These are phyloP conservation scores for Lactuca saligna DNA, from an alignment of 129 eudicot genomes.

Conservation along the genomic window DNA sequence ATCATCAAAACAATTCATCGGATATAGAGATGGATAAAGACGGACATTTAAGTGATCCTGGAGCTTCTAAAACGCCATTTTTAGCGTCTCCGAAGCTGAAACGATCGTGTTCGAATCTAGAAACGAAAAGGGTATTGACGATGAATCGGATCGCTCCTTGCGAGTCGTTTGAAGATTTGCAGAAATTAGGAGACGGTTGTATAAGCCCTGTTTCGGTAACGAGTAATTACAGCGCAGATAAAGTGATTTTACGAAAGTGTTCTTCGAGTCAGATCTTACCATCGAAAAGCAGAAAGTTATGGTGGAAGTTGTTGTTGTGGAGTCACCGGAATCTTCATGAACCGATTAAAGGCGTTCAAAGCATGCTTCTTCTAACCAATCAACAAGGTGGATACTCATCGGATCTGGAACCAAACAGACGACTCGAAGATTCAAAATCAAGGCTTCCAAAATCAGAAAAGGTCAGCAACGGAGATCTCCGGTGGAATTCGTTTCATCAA, in stretches of 20 bases:
- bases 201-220: slow-evolving; percentile 56
- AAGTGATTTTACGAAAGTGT: slow-evolving; percentile 73
- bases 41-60: slow-evolving; percentile 84
- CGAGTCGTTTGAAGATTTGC: slow-evolving; percentile 70
- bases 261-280: slow-evolving; percentile 88
- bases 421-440: slow-evolving; percentile 39
- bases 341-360: slow-evolving; percentile 32
- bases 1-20: slow-evolving; percentile 21
- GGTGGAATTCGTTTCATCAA: slow-evolving; percentile 46
- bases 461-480: slow-evolving; percentile 29
- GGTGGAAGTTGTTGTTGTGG: slow-evolving; percentile 97
- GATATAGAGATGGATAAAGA: slow-evolving; percentile 29
- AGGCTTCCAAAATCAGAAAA: slow-evolving; percentile 19
- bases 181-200: slow-evolving; percentile 37
- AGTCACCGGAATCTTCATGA: slow-evolving; percentile 76
- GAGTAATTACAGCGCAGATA: slow-evolving; percentile 65
- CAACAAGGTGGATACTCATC: slow-evolving; percentile 89
- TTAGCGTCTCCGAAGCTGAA: slow-evolving; percentile 65
- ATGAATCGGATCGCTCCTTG: slow-evolving; percentile 32
- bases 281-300: slow-evolving; percentile 70
- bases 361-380: slow-evolving; percentile 29
- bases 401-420: slow-evolving; percentile 60
- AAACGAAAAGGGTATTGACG: slow-evolving; percentile 40
- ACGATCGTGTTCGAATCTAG: slow-evolving; percentile 76
- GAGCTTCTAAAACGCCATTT: slow-evolving; percentile 41